phyloP scores from a whole-genome alignment of 2,329 filamentous ascomycete genomes.

The Calonectria naviculata region DNA sequence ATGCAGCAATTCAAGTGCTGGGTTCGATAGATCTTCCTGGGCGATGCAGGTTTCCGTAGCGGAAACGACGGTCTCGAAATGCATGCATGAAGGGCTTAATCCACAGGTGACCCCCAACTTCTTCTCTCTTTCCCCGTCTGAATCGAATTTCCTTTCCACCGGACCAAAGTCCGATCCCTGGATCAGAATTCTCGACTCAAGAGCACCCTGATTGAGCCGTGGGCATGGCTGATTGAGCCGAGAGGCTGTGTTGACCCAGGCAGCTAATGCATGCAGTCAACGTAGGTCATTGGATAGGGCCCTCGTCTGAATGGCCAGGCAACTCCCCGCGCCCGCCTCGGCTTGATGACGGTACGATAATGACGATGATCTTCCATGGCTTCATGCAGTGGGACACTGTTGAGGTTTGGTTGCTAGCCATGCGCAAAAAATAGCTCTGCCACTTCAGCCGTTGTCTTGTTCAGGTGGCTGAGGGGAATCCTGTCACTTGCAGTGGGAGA shows the following conservation, averaged over 20 bases:
- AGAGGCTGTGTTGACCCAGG: not conserved
- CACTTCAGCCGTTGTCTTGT: not conserved
- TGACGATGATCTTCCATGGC: slow-evolving; percentile 4
- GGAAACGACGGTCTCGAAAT: slow-evolving; percentile 5
- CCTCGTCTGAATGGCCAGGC: slow-evolving; percentile 1
- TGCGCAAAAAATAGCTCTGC: slow-evolving; percentile 10
- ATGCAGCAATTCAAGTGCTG: slow-evolving; percentile 19
- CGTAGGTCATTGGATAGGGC: slow-evolving; percentile 11
- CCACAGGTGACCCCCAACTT: not conserved
- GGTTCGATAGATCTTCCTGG: slow-evolving; percentile 26
- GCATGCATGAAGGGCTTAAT: slow-evolving; percentile 7
- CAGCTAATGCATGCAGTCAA: slow-evolving; percentile 18
- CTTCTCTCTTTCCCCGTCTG: not conserved
- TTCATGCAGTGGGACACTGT: not conserved
- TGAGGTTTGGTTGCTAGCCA: not conserved
- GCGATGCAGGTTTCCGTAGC: not conserved
- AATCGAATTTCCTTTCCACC: not conserved
- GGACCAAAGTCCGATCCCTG: not conserved
- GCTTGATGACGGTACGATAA: slow-evolving; percentile 13
- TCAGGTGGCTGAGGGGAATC: not conserved
- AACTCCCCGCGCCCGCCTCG: slow-evolving; percentile 18
- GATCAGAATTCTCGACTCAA: not conserved
- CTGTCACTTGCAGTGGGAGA: not conserved
- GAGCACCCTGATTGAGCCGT: not conserved
- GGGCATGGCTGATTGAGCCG: not conserved